Conservation (phyloP, 805 yeast genomes). For the Candida cerambycidarum region DNA sequence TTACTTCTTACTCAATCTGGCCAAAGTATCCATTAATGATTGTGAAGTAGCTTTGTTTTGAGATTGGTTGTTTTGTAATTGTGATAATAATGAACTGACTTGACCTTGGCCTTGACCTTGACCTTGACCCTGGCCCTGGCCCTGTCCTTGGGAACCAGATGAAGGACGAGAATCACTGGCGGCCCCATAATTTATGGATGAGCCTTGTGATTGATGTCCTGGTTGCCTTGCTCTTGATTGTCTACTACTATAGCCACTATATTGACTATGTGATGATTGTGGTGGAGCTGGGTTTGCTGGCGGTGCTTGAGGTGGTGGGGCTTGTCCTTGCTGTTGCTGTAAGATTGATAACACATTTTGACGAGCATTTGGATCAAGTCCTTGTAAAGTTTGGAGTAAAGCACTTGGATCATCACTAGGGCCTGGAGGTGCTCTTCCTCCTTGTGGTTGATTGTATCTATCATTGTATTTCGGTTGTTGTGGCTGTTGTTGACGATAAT, state of each 20-base stretch:
- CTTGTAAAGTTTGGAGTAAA: constrained; percentile 19
- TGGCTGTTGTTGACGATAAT: constrained; percentile 1
- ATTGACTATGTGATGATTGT: not conserved
- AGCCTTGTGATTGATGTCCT: constrained; percentile 4
- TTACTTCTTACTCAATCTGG: constrained; percentile 33
- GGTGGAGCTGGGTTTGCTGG: too few species aligned
- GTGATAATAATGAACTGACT: constrained; percentile 14
- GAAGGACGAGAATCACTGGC: constrained; percentile 4
- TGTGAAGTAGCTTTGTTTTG: constrained; percentile 17
- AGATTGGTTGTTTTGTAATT: constrained; percentile 8
- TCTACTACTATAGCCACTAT: constrained; percentile 2
- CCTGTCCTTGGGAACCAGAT: not conserved
- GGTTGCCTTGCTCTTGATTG: constrained; percentile 5
- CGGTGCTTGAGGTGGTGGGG: not conserved
- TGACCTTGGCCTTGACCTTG: constrained; percentile 2
- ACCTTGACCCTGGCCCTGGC: not conserved
- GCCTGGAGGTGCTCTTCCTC: not conserved
- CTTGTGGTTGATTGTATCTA: constrained; percentile 6
- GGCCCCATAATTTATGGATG: constrained; percentile 13
- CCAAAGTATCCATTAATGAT: constrained; percentile 37
- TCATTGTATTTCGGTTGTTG: constrained; percentile 1
- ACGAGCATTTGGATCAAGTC: constrained; percentile 32
- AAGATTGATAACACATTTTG: constrained; percentile 32
- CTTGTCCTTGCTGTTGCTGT: constrained; percentile 22
- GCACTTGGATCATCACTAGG: constrained; percentile 3